These are phyloP conservation scores for Rhodosporidiobolus sp. DNA, from an alignment of 768 basidiomycete genomes.

Conservation along the genomic window DNA sequence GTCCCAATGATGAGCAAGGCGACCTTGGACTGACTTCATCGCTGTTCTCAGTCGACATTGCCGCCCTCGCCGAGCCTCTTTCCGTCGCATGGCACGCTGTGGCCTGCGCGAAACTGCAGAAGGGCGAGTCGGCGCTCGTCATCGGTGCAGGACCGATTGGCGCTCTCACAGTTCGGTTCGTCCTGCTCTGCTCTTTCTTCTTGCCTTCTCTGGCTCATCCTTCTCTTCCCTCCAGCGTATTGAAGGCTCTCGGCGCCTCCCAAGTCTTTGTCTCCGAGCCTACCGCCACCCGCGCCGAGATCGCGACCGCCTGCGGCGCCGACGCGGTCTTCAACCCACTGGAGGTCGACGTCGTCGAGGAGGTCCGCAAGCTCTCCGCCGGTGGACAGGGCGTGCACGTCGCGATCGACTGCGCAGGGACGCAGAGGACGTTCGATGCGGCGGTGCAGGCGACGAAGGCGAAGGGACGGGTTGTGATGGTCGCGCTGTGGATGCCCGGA, in stretches of 20 bases:
- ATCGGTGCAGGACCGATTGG: conserved; percentile 56
- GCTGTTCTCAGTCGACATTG: conserved; percentile 53
- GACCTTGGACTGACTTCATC: neutral
- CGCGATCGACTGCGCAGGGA: conserved; percentile 56
- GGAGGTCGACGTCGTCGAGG: conserved; percentile 45
- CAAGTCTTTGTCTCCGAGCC: conserved; percentile 54
- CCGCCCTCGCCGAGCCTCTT: conserved; percentile 56
- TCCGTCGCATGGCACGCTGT: conserved; percentile 56
- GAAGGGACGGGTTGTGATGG: conserved; percentile 52
- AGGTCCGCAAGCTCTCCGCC: conserved; percentile 45
- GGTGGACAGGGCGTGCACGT: conserved; percentile 52
- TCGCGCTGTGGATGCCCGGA: conserved; percentile 53
- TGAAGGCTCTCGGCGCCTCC: conserved; percentile 48
- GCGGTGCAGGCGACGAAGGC: conserved; percentile 51
- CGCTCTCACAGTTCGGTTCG: neutral
- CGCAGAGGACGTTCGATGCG: conserved; percentile 52
- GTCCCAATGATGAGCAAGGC: too few relatives aligned
- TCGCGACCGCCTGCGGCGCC: conserved; percentile 52
- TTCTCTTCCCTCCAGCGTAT: conserved; percentile 49
- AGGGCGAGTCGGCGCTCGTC: conserved; percentile 52
- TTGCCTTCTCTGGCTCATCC: neutral
- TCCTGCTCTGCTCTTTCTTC: neutral
- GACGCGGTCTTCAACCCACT: conserved; percentile 51
- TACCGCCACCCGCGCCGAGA: conserved; percentile 49
- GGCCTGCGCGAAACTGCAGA: conserved; percentile 50